Conservation (phyloP, 306 rosid genomes). For the Argentina anserina region DNA sequence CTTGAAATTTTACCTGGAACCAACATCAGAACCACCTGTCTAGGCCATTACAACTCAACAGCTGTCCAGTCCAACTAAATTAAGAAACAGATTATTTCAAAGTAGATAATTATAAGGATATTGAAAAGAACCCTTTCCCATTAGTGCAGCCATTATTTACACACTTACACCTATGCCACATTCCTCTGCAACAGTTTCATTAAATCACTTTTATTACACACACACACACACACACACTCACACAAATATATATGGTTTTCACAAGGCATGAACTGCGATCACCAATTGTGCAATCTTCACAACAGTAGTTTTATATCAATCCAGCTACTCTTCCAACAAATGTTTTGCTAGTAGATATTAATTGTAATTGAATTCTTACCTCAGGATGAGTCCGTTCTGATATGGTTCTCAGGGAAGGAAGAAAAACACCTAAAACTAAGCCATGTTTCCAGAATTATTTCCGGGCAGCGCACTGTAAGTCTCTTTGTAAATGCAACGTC, state of each 20-base stretch:
- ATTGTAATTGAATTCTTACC: slow-evolving; percentile 30
- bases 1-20: too few species aligned
- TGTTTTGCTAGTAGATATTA: slow-evolving; percentile 14
- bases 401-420: slow-evolving; percentile 98
- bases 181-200: slow-evolving; percentile 13
- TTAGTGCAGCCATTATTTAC: not conserved
- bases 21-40: too few species aligned
- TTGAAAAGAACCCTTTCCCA: not conserved
- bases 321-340: slow-evolving; percentile 18
- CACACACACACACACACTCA: not conserved
- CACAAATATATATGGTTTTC: not conserved
- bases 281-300: not conserved
- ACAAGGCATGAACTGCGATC: not conserved
- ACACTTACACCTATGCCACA: not conserved
- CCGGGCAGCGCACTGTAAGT: slow-evolving; percentile 98
- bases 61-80: not conserved
- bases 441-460: slow-evolving; percentile 88
- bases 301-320: not conserved
- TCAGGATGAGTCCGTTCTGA: slow-evolving; percentile 95
- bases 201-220: not conserved
- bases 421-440: slow-evolving; percentile 91
- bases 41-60: not conserved
- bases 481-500: slow-evolving; percentile 19
- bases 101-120: not conserved
- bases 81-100: not conserved